phyloP scores from a whole-genome alignment of 2,329 filamentous ascomycete species.

The Xylaria sp. region DNA sequence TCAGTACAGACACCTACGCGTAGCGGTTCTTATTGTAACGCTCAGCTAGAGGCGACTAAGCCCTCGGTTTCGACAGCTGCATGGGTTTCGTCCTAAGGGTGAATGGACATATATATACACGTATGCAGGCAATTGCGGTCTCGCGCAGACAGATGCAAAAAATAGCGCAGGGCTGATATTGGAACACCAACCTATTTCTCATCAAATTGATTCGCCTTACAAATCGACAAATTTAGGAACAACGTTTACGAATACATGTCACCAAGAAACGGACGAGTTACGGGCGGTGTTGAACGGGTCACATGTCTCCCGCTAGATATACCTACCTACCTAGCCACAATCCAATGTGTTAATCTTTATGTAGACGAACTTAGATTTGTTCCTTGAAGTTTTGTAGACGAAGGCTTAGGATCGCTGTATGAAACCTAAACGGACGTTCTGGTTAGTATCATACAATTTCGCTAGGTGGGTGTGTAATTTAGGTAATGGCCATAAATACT shows the following conservation, averaged over 20 bases:
- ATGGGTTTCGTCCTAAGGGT: not conserved
- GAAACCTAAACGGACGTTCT: no score
- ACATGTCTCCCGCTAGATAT: not conserved
- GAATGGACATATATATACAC: not conserved
- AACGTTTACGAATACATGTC: not conserved
- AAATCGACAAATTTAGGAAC: not conserved
- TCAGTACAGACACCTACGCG: not conserved
- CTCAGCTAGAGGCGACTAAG: not conserved
- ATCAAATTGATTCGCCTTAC: not conserved
- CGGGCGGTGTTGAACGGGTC: not conserved
- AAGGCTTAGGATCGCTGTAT: not conserved
- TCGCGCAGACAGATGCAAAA: not conserved
- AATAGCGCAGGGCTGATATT: not conserved
- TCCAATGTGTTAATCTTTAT: not conserved
- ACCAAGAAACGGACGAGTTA: not conserved
- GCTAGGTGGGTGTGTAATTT: no score
- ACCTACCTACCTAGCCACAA: not conserved
- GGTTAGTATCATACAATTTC: no score
- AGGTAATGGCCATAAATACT: no score
- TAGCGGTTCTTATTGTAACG: not conserved
- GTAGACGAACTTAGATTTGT: no score
- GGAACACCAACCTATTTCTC: not conserved
- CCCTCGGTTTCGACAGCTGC: not conserved
- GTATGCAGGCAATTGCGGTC: not conserved
- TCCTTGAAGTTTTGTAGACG: no score